These are phyloP conservation scores for Penicillium dipodomyicola DNA, from an alignment of 495 filamentous ascomycete species.

Conservation along the genomic window DNA sequence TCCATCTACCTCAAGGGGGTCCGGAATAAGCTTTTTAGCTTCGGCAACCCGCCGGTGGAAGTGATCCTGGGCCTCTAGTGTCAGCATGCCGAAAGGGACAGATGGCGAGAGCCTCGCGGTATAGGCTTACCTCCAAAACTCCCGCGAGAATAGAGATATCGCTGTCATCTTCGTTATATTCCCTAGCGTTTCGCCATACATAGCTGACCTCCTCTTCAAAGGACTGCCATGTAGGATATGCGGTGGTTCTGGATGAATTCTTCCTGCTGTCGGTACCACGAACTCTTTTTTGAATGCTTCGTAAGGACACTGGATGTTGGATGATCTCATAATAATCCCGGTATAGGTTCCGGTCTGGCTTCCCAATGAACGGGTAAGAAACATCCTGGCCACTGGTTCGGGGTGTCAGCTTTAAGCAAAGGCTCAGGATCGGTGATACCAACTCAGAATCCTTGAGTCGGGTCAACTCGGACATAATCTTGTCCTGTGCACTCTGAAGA, in stretches of 20 bases:
- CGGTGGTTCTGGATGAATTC: slow-evolving; percentile 60
- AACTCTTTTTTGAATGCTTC: slow-evolving; percentile 66
- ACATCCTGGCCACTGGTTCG: slow-evolving; percentile 30
- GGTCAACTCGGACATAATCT: slow-evolving; percentile 66
- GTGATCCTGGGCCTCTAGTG: slow-evolving; percentile 43
- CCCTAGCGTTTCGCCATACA: slow-evolving; percentile 82
- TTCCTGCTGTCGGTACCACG: slow-evolving; percentile 64
- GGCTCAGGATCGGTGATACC: slow-evolving; percentile 21
- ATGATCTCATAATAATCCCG: slow-evolving; percentile 77
- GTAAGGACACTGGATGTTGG: slow-evolving; percentile 67
- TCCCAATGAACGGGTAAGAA: slow-evolving; percentile 32
- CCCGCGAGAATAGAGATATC: slow-evolving; percentile 69
- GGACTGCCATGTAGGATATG: slow-evolving; percentile 72
- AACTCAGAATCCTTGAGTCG: slow-evolving; percentile 60
- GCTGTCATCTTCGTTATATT: slow-evolving; percentile 87
- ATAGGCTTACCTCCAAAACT: slow-evolving; percentile 64
- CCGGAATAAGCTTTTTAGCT: slow-evolving; percentile 62
- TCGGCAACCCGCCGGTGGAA: slow-evolving; percentile 65
- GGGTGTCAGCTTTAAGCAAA: slow-evolving; percentile 11
- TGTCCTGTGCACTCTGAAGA: slow-evolving; percentile 79
- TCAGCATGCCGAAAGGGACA: slow-evolving; percentile 25
- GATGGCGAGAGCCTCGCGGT: neutral
- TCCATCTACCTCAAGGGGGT: slow-evolving; percentile 65
- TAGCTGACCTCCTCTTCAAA: slow-evolving; percentile 75
- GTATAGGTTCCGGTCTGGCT: slow-evolving; percentile 32